A percentile compares a stretch with the other conserved stretches of the same genome.
phyloP scores from a whole-genome alignment of 2,329 filamentous ascomycete species.

The Penicillium hesseltinei region DNA sequence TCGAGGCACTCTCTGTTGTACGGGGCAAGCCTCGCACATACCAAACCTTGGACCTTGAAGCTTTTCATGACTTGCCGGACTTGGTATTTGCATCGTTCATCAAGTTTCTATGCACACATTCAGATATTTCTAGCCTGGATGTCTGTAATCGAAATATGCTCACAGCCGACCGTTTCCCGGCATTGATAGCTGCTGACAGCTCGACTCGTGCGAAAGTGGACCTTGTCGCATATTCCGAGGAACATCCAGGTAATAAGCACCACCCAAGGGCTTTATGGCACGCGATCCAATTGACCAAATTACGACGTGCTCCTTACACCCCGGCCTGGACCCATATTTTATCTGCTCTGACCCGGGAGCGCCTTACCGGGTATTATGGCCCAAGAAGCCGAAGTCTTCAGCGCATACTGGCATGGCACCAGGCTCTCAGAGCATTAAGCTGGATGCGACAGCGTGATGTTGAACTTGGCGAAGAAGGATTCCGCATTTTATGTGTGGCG shows the following conservation, averaged over 20 bases:
- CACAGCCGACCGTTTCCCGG: conserved; percentile 27
- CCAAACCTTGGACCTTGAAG: conserved; percentile 13
- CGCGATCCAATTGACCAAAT: conserved; percentile 37
- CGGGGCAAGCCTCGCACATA: conserved; percentile 13
- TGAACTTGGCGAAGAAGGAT: conserved; percentile 32
- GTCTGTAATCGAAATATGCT: conserved; percentile 15
- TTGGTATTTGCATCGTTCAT: conserved; percentile 48
- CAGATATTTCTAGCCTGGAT: conserved; percentile 14
- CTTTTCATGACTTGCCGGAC: conserved; percentile 33
- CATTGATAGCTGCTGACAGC: not conserved
- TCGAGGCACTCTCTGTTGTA: conserved; percentile 31
- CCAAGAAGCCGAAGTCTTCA: conserved; percentile 27
- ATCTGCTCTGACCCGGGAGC: conserved; percentile 28
- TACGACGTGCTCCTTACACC: conserved; percentile 29
- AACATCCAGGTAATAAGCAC: conserved; percentile 13
- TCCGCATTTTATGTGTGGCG: conserved; percentile 36
- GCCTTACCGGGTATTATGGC: conserved; percentile 19
- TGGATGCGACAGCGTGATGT: conserved; percentile 37
- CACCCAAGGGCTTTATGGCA: conserved; percentile 35
- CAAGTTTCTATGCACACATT: conserved; percentile 40
- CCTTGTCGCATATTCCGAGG: conserved; percentile 21
- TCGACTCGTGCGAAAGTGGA: conserved; percentile 10
- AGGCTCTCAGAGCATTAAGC: conserved; percentile 30
- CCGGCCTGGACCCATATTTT: conserved; percentile 41
- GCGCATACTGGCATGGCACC: conserved; percentile 40